phyloP scores from a whole-genome alignment of 306 rosid species.

The Spatholobus suberectus region DNA sequence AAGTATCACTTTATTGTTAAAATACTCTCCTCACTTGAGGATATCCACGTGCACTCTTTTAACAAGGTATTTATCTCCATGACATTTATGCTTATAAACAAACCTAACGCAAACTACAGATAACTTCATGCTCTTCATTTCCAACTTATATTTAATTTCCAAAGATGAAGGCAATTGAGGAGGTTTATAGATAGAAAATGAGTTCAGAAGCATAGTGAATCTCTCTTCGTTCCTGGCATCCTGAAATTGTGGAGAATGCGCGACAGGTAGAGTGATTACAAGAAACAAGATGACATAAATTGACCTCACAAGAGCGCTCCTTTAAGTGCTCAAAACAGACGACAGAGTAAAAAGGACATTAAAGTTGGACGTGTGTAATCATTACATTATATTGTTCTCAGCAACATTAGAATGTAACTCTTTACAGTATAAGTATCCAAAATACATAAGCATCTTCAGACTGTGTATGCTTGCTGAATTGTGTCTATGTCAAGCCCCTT shows the following conservation, averaged over 20 bases:
- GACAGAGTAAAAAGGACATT: constrained; percentile 37
- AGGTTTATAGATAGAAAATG: background rate
- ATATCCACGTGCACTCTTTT: too few relatives aligned
- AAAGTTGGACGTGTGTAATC: constrained; percentile 32
- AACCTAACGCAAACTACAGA: background rate
- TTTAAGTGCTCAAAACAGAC: constrained; percentile 45
- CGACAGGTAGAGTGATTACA: constrained; percentile 9
- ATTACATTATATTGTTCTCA: constrained; percentile 55
- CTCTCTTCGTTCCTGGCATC: constrained; percentile 5
- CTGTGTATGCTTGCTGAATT: constrained; percentile 97
- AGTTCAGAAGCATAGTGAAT: constrained; percentile 25
- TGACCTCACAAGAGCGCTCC: constrained; percentile 42
- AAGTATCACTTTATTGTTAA: too few relatives aligned
- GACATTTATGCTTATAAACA: background rate
- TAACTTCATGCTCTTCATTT: background rate
- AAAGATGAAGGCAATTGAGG: background rate
- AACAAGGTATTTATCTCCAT: background rate
- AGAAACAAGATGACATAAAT: constrained; percentile 7
- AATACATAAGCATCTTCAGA: constrained; percentile 55
- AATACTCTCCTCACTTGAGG: too few relatives aligned
- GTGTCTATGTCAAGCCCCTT: constrained; percentile 97
- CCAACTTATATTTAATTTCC: background rate
- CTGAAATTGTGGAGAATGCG: background rate
- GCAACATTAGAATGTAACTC: constrained; percentile 46
- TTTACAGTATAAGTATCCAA: constrained; percentile 53